These are phyloP conservation scores for Solanum medicagineum DNA, from an alignment of 257 asterid genomes.

Conservation along the genomic window DNA sequence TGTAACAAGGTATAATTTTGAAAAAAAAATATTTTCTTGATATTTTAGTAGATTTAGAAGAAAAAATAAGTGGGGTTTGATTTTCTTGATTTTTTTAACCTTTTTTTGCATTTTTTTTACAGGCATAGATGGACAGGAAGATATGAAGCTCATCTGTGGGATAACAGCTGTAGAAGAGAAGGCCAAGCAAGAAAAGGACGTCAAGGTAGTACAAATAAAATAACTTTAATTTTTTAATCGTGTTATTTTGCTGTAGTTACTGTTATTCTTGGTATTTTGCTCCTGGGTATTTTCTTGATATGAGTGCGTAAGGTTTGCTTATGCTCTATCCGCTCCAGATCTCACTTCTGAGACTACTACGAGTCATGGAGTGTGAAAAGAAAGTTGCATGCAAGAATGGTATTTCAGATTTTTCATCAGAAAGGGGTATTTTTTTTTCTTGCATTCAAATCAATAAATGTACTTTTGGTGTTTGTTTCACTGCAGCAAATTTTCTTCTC, in stretches of 20 bases:
- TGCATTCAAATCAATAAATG: slow-evolving; percentile 13
- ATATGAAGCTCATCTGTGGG: slow-evolving; percentile 99
- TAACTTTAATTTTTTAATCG: not conserved
- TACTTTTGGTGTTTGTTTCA: not conserved
- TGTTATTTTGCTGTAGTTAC: not conserved
- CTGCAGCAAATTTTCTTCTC: not conserved
- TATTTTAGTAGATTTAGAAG: not conserved
- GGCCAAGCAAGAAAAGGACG: slow-evolving; percentile 99
- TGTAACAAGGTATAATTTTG: slow-evolving; percentile 63
- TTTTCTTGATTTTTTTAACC: not conserved
- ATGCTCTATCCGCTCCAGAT: not conserved
- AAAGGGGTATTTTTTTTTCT: not conserved
- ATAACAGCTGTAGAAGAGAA: slow-evolving; percentile 97
- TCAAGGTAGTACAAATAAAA: slow-evolving; percentile 46
- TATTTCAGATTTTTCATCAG: not conserved
- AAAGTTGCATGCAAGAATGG: slow-evolving; percentile 17
- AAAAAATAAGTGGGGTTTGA: not conserved
- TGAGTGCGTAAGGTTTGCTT: not conserved
- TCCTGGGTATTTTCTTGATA: not conserved
- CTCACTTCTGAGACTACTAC: not conserved
- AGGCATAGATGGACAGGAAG: slow-evolving; percentile 99
- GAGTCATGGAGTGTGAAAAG: not conserved
- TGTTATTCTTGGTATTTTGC: not conserved
- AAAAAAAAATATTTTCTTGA: too few species aligned
- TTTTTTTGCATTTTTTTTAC: slow-evolving; percentile 2